Base-by-base conservation (phyloP, 495 filamentous ascomycete species). In the Rhizodiscina lignyota region DNA sequence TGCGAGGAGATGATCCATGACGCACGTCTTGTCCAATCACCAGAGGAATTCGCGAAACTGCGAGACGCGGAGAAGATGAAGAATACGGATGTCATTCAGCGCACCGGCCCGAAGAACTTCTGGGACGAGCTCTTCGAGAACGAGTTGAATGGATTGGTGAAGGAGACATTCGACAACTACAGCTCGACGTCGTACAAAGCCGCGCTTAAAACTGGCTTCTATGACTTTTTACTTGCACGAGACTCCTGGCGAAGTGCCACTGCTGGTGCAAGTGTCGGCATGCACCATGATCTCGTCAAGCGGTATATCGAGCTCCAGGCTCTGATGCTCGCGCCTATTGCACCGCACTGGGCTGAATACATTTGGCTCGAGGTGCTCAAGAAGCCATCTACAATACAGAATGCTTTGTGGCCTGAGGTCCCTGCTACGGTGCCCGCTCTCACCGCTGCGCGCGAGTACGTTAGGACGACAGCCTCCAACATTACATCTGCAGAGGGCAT, bases 281-380 rank as follows among this genome's bases (percentile, higher is more conserved):
- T 94, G 72, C 82, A 94, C 63, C 72, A 70, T 41, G 74, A 79
- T 43, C 60, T 86, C 24, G 62, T 83, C 11, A 50, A 65, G 41
- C 68, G 74, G 44, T 97, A 93, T 55, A 72, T 89, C 39, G 73
- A 84, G 52, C 68, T 89, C n/a, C 87, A 96, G 56, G 75, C 81
- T 34, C 66, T 89, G 26, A 60, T 89, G 43, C 60, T 93, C 34
- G 67, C 74, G 5, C 74, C 78, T 21, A 76, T 89, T 42, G 78
- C 86, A 6, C 89, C 89, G 34, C 89, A 97, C 61, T 97, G 84
- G 80, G 66, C 83, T 34, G 89, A 96, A 47, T 81, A 91, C 52
- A 71, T 97, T 49, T 96, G 83, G 81, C 70, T 74, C 24, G 84
- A 94, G 56, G 66, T 94, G 8, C 74, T 97, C 39, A 66, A 73